Evolutionary conservation across 2,329 filamentous ascomycete genomes (phyloP), one percentile per base, ranked within the genome.

Genomic region (Aspergillus persii): DNA sequence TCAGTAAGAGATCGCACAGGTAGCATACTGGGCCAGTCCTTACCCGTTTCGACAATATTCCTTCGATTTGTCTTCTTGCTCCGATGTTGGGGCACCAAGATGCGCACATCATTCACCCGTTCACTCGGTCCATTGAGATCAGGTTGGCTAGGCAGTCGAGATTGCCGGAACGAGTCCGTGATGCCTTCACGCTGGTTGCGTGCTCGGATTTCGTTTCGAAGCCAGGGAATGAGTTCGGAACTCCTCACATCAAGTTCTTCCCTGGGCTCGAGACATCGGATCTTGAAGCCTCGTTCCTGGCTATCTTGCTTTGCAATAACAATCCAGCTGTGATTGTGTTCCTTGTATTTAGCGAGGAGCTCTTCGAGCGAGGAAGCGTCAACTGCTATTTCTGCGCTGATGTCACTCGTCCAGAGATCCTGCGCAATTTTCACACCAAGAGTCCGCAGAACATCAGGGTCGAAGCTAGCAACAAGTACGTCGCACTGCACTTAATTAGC

Each of bases 1-100:
- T 41, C 12, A 41, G 33, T 9, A 64, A 59, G 53, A 71, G 62
- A 63, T 63, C 62, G 44, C 23, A 56, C 30, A 27, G 15, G 15
- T 15, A 12, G 12, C 18, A 23, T 23, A 23, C 36, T 11, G 48
- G n/a, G 12, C 27, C 2, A 41, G 44, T 79, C 82, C 75, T 86
- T 86, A 61, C 89, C 89, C 65, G 93, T 89, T 72, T 96, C 91
- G 51, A 97, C 88, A 53, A 98, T 92, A 30, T 88, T 88, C 70
- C 88, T 87, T 55, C 94, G 87, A 76, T 96, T 97, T 63, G 89
- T 90, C 79, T 97, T 98, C 77, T 96, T 97, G 74, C 88, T 92
- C 68, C 89, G 87, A 53, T 92, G 93, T 58, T 91, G 89, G 1
- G 90, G 86, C 5, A 92, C 84, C 3, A 97, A 83, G n/a, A 98